Base-by-base conservation (phyloP, 257 asterid genomes). In the Nicotiana benthamiana region DNA sequence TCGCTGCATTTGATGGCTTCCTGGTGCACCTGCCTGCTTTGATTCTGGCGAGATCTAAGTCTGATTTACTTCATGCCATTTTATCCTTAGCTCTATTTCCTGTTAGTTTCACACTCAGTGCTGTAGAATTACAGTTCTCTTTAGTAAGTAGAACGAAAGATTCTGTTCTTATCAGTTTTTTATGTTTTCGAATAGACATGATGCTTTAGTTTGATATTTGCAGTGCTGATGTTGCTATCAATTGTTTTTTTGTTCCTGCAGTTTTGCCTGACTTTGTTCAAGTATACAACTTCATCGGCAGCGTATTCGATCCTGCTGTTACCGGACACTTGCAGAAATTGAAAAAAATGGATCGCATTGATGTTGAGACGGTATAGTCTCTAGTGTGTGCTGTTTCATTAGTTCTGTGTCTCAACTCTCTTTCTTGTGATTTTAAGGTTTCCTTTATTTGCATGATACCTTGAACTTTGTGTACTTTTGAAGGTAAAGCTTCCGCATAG, bases 181-280 rank as follows among this genome's bases (percentile, higher is more conserved):
- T 59, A 26, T 53, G 36, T 48, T 36, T 34, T 40, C 15, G 46
- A 22, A 72, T 13, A 6, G 11, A 40, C n/a, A 48, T 40, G 20
- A 16, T 22, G 22, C 36, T 24, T 72, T 72, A 46, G 13, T 72
- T 72, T 9, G 15, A 72, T 72, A 46, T 46, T 46, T 72, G 48
- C 54, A 9, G 59, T 65, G 75, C 86, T 32, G 63, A 83, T 83
- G 46, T 43, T 48, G 79, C 70, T 75, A 76, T 74, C 65, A 65
- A 24, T 77, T 43, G 12, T 65, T 85, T 65, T 85, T 80, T 75
- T 30, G 80, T 60, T 59, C 26, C 80, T 89, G 97, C 94, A 95
- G 98, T 92, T 82, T 88, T 95, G 84, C 99, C 99, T 7, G 98
- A 95, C 87, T 95, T 95, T 83, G 90, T 91, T 83, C 93, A 91